These are phyloP conservation scores for Quercus agrifolia DNA, from an alignment of 306 rosid genomes.

Conservation along the genomic window DNA sequence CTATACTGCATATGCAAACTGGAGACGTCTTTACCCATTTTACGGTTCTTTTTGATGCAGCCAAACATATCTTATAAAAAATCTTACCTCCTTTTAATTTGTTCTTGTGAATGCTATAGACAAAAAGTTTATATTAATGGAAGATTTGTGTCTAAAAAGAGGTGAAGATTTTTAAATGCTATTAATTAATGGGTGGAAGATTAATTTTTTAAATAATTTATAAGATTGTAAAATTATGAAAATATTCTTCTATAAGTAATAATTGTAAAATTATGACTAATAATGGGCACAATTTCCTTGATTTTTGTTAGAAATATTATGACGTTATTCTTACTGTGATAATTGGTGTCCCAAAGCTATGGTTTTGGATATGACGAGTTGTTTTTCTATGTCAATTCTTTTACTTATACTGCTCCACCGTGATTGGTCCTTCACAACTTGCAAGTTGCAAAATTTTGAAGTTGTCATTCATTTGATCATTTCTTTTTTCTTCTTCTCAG, in stretches of 20 bases:
- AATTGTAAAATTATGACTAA: not conserved
- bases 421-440: slow-evolving; percentile 12
- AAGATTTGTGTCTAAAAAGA: not conserved
- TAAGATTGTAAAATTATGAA: slow-evolving; percentile 4
- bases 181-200: not conserved
- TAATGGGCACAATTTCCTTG: not conserved
- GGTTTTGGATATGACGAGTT: not conserved
- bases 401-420: not conserved
- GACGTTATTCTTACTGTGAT: not conserved
- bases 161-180: slow-evolving; percentile 7
- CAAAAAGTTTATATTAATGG: not conserved
- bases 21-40: not conserved
- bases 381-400: not conserved
- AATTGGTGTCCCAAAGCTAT: slow-evolving; percentile 1
- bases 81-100: not conserved
- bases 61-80: not conserved
- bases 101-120: not conserved
- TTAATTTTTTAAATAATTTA: not conserved
- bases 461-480: slow-evolving; percentile 6
- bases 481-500: slow-evolving; percentile 33
- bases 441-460: slow-evolving; percentile 3
- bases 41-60: not conserved
- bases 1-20: not conserved
- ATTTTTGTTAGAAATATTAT: not conserved
- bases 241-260: not conserved